Evolutionary conservation across 169 alveolate species (phyloP).

Genomic region (Miamiensis avidus): DNA sequence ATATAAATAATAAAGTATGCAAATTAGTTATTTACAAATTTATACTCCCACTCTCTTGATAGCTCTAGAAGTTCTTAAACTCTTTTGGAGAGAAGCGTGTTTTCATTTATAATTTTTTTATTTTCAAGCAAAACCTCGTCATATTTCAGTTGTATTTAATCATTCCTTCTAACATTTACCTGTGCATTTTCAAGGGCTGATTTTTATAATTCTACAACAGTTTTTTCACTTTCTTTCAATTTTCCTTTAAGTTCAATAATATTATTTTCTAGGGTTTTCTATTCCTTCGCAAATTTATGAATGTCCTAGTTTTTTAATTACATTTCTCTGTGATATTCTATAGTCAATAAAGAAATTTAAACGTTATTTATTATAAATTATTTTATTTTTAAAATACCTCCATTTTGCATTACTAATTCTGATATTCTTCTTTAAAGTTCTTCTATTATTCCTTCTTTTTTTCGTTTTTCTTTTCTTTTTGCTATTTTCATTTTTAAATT

Average conservation of each 20-base stretch:
- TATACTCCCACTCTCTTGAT: constrained; percentile 25
- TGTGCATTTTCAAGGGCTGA: constrained; percentile 1
- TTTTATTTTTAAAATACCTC: too few relatives aligned
- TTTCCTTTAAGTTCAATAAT: constrained; percentile 19
- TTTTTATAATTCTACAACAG: constrained; percentile 9
- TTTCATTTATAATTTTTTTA: constrained; percentile 12
- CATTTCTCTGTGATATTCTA: constrained; percentile 16
- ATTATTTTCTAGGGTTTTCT: neutral
- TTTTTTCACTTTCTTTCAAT: constrained; percentile 16
- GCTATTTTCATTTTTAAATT: constrained; percentile 10
- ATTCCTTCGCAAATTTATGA: neutral
- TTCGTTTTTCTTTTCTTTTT: constrained; percentile 11
- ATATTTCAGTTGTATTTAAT: constrained; percentile 5
- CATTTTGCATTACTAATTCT: constrained; percentile 17
- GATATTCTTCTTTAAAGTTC: constrained; percentile 5
- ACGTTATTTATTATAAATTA: too few relatives aligned
- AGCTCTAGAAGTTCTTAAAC: constrained; percentile 19
- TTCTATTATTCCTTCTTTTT: constrained; percentile 18
- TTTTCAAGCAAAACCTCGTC: constrained; percentile 14
- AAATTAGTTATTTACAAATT: constrained; percentile 5
- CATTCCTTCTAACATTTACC: neutral
- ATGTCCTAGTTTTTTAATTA: neutral
- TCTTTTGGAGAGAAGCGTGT: neutral
- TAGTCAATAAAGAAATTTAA: too few relatives aligned
- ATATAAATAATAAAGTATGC: neutral